Evolutionary conservation across 495 filamentous ascomycete genomes (phyloP), one percentile per base, ranked within the genome.

Genomic region (Penicillium canescens): DNA sequence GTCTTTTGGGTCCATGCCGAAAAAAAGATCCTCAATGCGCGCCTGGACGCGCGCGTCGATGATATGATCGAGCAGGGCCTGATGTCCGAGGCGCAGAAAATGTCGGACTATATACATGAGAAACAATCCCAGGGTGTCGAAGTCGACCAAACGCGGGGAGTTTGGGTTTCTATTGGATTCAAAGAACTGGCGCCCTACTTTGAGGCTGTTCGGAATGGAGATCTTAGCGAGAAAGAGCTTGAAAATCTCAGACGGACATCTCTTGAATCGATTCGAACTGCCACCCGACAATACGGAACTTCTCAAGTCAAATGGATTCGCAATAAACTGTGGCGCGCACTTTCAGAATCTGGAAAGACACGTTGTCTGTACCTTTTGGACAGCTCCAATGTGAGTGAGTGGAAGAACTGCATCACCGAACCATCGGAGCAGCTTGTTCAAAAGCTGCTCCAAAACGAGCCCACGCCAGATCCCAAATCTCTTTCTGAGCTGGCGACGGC

Each of bases 121-220:
- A 73, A 79, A 38, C 57, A 78, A 13, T 62, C 71, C 0, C 60
- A 76, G 9, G 86, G 85, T 0, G 66, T 76, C 1, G 55, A 58
- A 5, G 71, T 94, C 18, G 89, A 98, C 57, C 74, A 79, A 44
- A 86, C 81, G 0, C 82, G 85, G 26, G 95, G 95, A 3, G 94
- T 98, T 12, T 98, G 92, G 91, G 85, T 94, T 45, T 93, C 92
- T 10, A 98, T 99, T 59, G 95, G 95, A 1, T 96, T 90, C 68
- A 96, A 94, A 62, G 91, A 99, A 67, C 84, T 96, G 66, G 77
- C 87, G 45, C 77, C 80, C 0, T 96, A 89, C 55, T 74, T 92
- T 18, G 53, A 74, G 3, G 81, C 84, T 6, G 55, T 84, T 23
- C 57, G 71, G 37, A 54, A 73, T 9, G 72, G 59, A 2, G 55